phyloP scores from a whole-genome alignment of 2,329 filamentous ascomycete genomes.

The Xylaria sp. region DNA sequence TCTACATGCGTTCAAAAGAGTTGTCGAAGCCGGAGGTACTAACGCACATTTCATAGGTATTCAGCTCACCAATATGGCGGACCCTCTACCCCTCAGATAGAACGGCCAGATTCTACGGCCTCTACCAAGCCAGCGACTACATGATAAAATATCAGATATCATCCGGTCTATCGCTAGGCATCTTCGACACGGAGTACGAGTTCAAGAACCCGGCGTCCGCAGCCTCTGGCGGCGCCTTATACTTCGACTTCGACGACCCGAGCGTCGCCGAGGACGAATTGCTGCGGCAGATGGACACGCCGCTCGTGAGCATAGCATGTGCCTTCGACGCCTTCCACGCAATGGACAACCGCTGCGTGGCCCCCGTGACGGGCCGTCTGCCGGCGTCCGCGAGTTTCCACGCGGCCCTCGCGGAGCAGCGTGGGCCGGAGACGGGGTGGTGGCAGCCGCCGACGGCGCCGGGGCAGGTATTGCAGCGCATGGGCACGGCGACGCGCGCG shows the following conservation, averaged over 20 bases:
- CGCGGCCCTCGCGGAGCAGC: slow-evolving; percentile 20
- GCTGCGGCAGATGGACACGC: slow-evolving; percentile 27
- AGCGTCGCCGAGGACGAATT: slow-evolving; percentile 14
- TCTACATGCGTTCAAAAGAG: not conserved
- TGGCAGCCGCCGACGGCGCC: slow-evolving; percentile 14
- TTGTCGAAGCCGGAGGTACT: not conserved
- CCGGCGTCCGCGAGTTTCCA: slow-evolving; percentile 29
- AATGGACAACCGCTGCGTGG: slow-evolving; percentile 29
- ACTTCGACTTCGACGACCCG: slow-evolving; percentile 16
- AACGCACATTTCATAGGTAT: slow-evolving; percentile 19
- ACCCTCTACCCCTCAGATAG: slow-evolving; percentile 22
- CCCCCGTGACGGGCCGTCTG: slow-evolving; percentile 25
- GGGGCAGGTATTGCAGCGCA: slow-evolving; percentile 33
- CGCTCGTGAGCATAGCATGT: slow-evolving; percentile 32
- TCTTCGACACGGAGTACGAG: slow-evolving; percentile 30
- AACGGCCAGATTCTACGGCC: slow-evolving; percentile 29
- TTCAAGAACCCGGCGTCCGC: slow-evolving; percentile 22
- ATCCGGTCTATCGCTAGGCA: slow-evolving; percentile 29
- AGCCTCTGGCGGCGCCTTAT: slow-evolving; percentile 10
- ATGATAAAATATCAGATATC: slow-evolving; percentile 25
- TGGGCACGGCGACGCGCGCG: slow-evolving; percentile 33
- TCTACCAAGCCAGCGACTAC: slow-evolving; percentile 31
- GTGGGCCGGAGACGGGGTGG: not conserved
- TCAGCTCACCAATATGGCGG: slow-evolving; percentile 32
- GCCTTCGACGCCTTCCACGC: slow-evolving; percentile 33